Evolutionary conservation across 179 eudicot species (phyloP).

Genomic region (Amaranthus tricolor): DNA sequence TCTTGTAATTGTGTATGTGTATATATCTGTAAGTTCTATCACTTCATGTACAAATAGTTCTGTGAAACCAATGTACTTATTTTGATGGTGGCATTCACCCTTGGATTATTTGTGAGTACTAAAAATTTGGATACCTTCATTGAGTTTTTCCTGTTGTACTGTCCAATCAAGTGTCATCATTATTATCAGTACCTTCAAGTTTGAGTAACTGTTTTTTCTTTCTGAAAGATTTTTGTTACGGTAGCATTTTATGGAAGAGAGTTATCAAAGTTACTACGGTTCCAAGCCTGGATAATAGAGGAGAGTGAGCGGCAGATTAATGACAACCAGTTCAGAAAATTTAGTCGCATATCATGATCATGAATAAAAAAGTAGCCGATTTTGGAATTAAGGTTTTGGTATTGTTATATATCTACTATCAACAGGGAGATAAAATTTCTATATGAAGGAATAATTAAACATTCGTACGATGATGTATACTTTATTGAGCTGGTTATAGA

Average conservation of each 20-base stretch:
- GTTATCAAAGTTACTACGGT: neutral
- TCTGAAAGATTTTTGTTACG: neutral
- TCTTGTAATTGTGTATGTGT: constrained; percentile 36
- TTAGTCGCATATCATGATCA: too few species aligned
- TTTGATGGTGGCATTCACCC: constrained; percentile 12
- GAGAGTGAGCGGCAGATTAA: too few species aligned
- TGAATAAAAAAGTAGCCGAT: too few species aligned
- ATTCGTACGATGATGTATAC: too few species aligned
- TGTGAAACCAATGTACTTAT: constrained; percentile 14
- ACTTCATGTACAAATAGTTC: constrained; percentile 24
- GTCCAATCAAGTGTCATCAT: neutral
- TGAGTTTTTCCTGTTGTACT: neutral
- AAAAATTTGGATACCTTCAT: neutral
- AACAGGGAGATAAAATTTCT: too few species aligned
- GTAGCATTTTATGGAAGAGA: neutral
- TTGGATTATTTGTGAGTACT: constrained; percentile 12
- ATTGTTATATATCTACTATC: too few species aligned
- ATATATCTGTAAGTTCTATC: constrained; percentile 26
- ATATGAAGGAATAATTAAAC: too few species aligned
- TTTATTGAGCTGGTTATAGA: too few species aligned
- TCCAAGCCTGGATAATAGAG: too few species aligned
- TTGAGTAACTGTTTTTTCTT: neutral
- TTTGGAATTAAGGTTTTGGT: too few species aligned
- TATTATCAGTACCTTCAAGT: neutral
- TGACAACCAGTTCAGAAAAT: too few species aligned